Conservation (phyloP, 1,284 basidiomycete species). For the Blastosporella zonata region DNA sequence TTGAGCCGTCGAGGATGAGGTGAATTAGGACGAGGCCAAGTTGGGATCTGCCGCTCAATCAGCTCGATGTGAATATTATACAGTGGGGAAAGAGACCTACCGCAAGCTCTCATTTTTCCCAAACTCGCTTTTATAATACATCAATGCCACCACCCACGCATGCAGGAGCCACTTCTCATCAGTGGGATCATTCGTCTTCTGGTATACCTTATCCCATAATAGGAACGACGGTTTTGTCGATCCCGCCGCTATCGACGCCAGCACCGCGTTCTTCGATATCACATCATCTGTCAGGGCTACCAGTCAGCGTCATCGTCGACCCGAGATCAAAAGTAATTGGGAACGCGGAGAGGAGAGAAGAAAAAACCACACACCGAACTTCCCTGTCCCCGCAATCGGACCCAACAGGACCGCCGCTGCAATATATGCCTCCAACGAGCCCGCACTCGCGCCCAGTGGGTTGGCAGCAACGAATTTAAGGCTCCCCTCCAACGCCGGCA, state of each 20-base stretch:
- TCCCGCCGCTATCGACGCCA: constrained; percentile 44
- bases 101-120: constrained; percentile 54
- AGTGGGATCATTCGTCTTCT: constrained; percentile 59
- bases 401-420: constrained; percentile 70
- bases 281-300: constrained; percentile 27
- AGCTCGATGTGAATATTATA: neutral
- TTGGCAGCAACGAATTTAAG: constrained; percentile 65
- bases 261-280: constrained; percentile 34
- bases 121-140: constrained; percentile 52
- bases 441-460: constrained; percentile 54
- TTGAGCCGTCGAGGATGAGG: constrained; percentile 58
- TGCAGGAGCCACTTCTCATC: constrained; percentile 83
- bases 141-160: constrained; percentile 53
- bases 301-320: neutral
- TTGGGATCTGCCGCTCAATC: constrained; percentile 49
- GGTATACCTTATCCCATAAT: constrained; percentile 83
- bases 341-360: neutral
- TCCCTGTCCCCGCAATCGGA: constrained; percentile 46
- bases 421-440: constrained; percentile 83
- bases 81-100: constrained; percentile 33
- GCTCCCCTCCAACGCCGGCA: constrained; percentile 64
- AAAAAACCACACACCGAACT: constrained; percentile 43
- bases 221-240: constrained; percentile 79
- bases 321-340: neutral
- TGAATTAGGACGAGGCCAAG: constrained; percentile 69